Conservation (phyloP, 495 filamentous ascomycete species). For the Glonium stellatum region DNA sequence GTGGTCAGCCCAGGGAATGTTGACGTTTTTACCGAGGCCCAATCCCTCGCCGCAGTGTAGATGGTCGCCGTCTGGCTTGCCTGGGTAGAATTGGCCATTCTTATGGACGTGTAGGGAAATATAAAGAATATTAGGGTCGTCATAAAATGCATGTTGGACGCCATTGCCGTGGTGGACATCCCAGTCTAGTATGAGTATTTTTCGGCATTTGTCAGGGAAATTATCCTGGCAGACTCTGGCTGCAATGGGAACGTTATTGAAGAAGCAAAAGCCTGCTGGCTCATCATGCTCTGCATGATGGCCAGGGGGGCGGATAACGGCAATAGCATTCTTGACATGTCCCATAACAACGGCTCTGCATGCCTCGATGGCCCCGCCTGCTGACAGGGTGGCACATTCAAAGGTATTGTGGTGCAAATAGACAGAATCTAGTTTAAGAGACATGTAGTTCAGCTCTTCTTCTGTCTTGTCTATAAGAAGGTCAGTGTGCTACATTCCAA, state of each 20-base stretch:
- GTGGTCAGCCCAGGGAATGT: constrained; percentile 86
- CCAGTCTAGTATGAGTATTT: constrained; percentile 93
- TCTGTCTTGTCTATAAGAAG: constrained; percentile 42
- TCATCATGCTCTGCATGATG: constrained; percentile 84
- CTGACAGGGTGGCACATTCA: constrained; percentile 70
- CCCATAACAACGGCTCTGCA: constrained; percentile 75
- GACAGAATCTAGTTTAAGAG: constrained; percentile 68
- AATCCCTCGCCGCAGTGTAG: constrained; percentile 65
- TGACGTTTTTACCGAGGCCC: constrained; percentile 84
- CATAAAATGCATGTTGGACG: constrained; percentile 92
- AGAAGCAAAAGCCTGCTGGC: constrained; percentile 91
- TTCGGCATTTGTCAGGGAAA: constrained; percentile 70
- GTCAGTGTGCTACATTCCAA: background rate
- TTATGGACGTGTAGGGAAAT: constrained; percentile 91
- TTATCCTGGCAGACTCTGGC: constrained; percentile 72
- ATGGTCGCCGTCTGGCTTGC: constrained; percentile 63
- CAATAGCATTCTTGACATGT: constrained; percentile 85
- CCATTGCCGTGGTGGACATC: constrained; percentile 86
- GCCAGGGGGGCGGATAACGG: constrained; percentile 87
- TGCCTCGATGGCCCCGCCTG: constrained; percentile 93
- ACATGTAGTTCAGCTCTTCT: constrained; percentile 58
- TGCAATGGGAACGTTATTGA: constrained; percentile 93
- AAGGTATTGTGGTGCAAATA: constrained; percentile 83
- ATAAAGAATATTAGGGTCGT: constrained; percentile 91
- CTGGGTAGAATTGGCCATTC: constrained; percentile 79